Evolutionary conservation across 805 yeast species (phyloP).

Genomic region (Saccharomycopsis amapae): DNA sequence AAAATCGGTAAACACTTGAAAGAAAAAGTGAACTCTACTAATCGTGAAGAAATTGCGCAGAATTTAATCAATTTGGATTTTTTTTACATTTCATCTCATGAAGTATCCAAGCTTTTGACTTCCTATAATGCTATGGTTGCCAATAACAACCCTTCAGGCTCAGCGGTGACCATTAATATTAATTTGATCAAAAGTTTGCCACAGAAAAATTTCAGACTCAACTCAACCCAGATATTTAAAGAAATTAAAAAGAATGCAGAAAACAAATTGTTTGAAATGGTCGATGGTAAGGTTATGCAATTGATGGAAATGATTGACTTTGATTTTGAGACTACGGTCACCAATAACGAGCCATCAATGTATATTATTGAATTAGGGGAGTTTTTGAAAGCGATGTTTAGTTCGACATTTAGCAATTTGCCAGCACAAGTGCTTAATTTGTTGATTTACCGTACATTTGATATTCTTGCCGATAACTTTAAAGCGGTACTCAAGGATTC

Average conservation of each 20-base stretch:
- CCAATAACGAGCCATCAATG: constrained; percentile 57
- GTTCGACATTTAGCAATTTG: constrained; percentile 73
- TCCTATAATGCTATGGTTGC: constrained; percentile 27
- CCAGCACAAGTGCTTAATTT: constrained; percentile 73
- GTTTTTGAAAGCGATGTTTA: constrained; percentile 77
- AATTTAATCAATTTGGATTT: constrained; percentile 82
- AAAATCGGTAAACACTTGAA: constrained; percentile 61
- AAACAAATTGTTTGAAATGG: constrained; percentile 69
- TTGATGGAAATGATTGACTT: constrained; percentile 79
- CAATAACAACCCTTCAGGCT: constrained; percentile 23
- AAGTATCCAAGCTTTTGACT: constrained; percentile 42
- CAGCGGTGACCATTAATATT: constrained; percentile 26
- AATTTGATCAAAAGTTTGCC: constrained; percentile 30
- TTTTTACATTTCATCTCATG: constrained; percentile 67
- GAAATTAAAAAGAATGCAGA: constrained; percentile 67
- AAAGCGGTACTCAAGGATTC: constrained; percentile 49
- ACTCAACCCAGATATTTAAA: constrained; percentile 48
- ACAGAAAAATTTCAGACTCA: constrained; percentile 33
- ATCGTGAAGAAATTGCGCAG: constrained; percentile 88
- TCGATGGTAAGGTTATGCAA: constrained; percentile 72
- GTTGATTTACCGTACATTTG: constrained; percentile 81
- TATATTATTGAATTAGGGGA: constrained; percentile 79
- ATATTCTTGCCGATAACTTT: constrained; percentile 69
- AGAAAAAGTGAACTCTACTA: constrained; percentile 55
- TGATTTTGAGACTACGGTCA: constrained; percentile 60